Percentiles rank a stretch among this genome's conserved stretches.
phyloP scores from a whole-genome alignment of 2,329 filamentous ascomycete genomes.

The Nigrospora osmanthi region DNA sequence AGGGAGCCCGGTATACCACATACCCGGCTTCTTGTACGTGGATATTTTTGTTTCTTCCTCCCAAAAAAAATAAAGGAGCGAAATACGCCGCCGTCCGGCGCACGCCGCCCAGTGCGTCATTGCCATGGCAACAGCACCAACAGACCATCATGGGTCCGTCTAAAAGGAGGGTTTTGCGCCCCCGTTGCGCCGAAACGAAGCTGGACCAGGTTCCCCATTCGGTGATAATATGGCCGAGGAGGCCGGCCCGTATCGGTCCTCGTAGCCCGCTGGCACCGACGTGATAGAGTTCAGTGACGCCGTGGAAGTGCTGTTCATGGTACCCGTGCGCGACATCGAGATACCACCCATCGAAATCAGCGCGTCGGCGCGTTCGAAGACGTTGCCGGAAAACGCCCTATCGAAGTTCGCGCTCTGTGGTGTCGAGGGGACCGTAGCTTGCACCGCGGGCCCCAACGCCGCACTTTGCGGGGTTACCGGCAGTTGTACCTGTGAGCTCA shows the following conservation, averaged over 20 bases:
- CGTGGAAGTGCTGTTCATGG: constrained; percentile 27
- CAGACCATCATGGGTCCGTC: not conserved
- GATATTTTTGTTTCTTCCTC: too few relatives aligned
- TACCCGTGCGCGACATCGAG: constrained; percentile 45
- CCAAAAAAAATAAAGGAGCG: too few relatives aligned
- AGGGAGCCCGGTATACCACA: too few relatives aligned
- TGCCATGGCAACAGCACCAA: too few relatives aligned
- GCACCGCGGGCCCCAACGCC: constrained; percentile 80
- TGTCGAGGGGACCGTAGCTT: constrained; percentile 77
- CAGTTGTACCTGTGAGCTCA: constrained; percentile 29
- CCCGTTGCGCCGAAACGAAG: not conserved
- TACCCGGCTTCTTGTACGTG: too few relatives aligned
- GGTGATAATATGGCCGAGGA: constrained; percentile 17
- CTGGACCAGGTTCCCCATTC: constrained; percentile 11
- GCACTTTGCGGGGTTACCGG: constrained; percentile 87
- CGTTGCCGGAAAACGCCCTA: constrained; percentile 45
- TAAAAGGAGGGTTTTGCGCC: not conserved
- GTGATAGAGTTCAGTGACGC: constrained; percentile 23
- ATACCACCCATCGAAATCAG: constrained; percentile 50
- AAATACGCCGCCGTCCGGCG: too few relatives aligned
- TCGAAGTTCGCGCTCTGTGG: constrained; percentile 51
- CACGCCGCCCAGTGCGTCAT: too few relatives aligned
- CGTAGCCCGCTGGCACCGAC: constrained; percentile 18
- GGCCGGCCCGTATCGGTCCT: constrained; percentile 15
- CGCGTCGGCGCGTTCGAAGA: constrained; percentile 53